phyloP scores from a whole-genome alignment of 1,284 basidiomycete species.

The Marasmius fiardii region DNA sequence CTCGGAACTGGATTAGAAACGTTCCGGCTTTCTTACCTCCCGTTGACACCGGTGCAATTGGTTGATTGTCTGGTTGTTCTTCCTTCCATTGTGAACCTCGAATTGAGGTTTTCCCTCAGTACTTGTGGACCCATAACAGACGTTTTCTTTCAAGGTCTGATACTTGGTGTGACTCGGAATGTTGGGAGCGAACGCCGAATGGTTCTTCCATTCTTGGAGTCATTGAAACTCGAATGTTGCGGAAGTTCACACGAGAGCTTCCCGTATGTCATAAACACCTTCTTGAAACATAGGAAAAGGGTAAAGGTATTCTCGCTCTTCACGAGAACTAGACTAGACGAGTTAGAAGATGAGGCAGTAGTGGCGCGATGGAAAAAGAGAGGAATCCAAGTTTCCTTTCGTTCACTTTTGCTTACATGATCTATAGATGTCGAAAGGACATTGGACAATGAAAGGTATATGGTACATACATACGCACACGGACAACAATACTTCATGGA shows the following conservation, averaged over 20 bases:
- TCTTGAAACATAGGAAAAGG: not conserved
- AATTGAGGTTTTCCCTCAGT: slow-evolving; percentile 30
- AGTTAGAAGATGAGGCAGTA: not conserved
- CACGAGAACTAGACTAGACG: not conserved
- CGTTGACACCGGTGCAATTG: slow-evolving; percentile 29
- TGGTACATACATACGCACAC: no score
- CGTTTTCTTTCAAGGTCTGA: slow-evolving; percentile 17
- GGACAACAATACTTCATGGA: no score
- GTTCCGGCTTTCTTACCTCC: slow-evolving; percentile 34
- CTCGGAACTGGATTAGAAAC: slow-evolving; percentile 23
- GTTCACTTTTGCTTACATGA: not conserved
- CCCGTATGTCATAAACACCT: not conserved
- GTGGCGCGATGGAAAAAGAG: not conserved
- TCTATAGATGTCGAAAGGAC: not conserved
- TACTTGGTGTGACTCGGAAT: not conserved
- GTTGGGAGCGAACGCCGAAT: not conserved
- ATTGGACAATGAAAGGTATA: no score
- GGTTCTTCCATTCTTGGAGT: not conserved
- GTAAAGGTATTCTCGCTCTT: not conserved
- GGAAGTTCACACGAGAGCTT: not conserved
- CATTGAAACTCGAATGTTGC: not conserved
- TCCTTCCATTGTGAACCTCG: slow-evolving; percentile 25
- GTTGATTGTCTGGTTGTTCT: slow-evolving; percentile 26
- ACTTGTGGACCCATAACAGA: slow-evolving; percentile 32
- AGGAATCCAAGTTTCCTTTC: not conserved